Conservation (phyloP, 106 monocot species). For the Alisma plantagoaquatica region DNA sequence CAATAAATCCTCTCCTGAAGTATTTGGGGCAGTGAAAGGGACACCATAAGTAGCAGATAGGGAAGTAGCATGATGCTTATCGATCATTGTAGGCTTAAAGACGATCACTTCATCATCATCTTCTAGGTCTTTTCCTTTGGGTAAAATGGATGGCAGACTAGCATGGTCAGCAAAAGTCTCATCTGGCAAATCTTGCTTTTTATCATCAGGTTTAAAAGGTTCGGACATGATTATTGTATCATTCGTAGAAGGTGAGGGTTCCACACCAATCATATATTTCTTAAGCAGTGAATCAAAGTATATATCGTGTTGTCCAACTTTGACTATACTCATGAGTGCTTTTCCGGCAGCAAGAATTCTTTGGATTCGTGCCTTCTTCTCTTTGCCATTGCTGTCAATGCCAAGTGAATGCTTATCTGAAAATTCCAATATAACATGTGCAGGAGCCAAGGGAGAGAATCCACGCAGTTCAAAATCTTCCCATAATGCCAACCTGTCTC, state of each 20-base stretch:
- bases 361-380: constrained; percentile 53
- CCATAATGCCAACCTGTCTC: constrained; percentile 71
- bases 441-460: constrained; percentile 68
- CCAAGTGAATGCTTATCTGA: constrained; percentile 47
- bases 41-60: constrained; percentile 17
- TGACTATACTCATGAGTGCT: constrained; percentile 43
- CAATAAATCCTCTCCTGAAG: constrained; percentile 11
- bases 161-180: constrained; percentile 13
- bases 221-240: constrained; percentile 4
- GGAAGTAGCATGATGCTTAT: constrained; percentile 21
- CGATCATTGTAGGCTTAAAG: constrained; percentile 58
- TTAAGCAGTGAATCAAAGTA: constrained; percentile 53
- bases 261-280: constrained; percentile 52
- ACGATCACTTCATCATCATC: constrained; percentile 81
- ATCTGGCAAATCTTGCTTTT: constrained; percentile 14
- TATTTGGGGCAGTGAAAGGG: constrained; percentile 16
- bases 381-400: constrained; percentile 50
- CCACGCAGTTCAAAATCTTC: constrained; percentile 97
- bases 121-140: constrained; percentile 53
- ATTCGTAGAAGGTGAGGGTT: constrained; percentile 23
- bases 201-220: constrained; percentile 8
- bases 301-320: constrained; percentile 43
- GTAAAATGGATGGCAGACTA: constrained; percentile 10
- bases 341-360: constrained; percentile 81
- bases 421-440: constrained; percentile 92